phyloP scores from a whole-genome alignment of 129 eudicot genomes.

The Gnaphalium uliginosum region DNA sequence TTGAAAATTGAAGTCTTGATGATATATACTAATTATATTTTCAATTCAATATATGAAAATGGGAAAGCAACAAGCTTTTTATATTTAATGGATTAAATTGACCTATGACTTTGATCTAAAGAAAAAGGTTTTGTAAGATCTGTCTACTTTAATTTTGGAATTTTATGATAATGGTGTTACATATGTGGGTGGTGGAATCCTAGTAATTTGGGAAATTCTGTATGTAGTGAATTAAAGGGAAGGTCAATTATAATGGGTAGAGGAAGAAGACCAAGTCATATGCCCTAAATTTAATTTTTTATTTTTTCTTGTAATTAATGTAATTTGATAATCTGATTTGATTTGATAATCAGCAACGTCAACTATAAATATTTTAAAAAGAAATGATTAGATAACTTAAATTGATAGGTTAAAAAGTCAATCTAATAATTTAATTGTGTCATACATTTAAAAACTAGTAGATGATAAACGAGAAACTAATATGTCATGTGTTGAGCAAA shows the following conservation, averaged over 20 bases:
- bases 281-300: neutral
- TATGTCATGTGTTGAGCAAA: too few relatives aligned
- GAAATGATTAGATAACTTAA: too few relatives aligned
- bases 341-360: neutral
- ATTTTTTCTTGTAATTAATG: neutral
- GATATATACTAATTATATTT: neutral
- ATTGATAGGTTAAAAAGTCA: too few relatives aligned
- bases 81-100: slow-evolving; percentile 19
- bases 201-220: neutral
- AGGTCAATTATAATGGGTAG: neutral
- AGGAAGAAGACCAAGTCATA: slow-evolving; percentile 25
- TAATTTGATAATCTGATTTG: neutral
- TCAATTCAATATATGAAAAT: neutral
- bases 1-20: slow-evolving; percentile 11
- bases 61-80: slow-evolving; percentile 4
- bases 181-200: neutral
- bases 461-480: too few relatives aligned
- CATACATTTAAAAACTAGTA: too few relatives aligned
- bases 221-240: neutral
- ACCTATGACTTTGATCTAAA: neutral
- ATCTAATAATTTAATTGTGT: too few relatives aligned
- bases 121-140: neutral
- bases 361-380: too few relatives aligned
- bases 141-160: neutral
- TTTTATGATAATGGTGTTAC: neutral